phyloP scores from a whole-genome alignment of 1,284 basidiomycete genomes.

The Cyathus olla region DNA sequence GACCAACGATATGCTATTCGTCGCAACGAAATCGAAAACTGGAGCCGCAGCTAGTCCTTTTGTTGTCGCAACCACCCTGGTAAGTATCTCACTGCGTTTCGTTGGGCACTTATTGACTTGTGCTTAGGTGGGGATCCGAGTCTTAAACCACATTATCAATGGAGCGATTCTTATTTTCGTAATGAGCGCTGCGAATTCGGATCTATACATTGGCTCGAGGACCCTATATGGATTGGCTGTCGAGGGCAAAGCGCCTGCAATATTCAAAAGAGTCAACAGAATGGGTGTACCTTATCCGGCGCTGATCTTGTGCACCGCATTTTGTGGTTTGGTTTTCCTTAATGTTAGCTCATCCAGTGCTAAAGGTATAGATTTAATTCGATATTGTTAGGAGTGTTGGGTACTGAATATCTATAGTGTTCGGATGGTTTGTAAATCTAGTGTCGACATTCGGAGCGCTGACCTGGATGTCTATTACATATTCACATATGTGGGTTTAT shows the following conservation, averaged over 20 bases:
- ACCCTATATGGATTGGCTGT: slow-evolving; percentile 78
- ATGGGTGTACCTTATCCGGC: slow-evolving; percentile 71
- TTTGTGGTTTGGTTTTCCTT: slow-evolving; percentile 71
- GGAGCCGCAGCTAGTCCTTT: slow-evolving; percentile 84
- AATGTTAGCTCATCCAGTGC: slow-evolving; percentile 65
- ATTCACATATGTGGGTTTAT: slow-evolving; percentile 69
- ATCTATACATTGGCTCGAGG: slow-evolving; percentile 80
- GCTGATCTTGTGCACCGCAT: slow-evolving; percentile 64
- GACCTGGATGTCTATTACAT: slow-evolving; percentile 81
- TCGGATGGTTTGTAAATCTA: slow-evolving; percentile 79
- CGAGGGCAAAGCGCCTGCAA: slow-evolving; percentile 70
- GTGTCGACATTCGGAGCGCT: slow-evolving; percentile 78
- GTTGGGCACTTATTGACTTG: neutral
- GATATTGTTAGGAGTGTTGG: neutral
- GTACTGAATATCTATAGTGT: slow-evolving; percentile 51
- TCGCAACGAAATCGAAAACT: slow-evolving; percentile 67
- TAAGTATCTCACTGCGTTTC: slow-evolving; percentile 29
- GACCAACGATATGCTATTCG: slow-evolving; percentile 60
- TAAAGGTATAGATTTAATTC: slow-evolving; percentile 49
- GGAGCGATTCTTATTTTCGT: slow-evolving; percentile 82
- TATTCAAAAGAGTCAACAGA: slow-evolving; percentile 67
- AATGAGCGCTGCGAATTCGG: slow-evolving; percentile 79
- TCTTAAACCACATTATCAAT: slow-evolving; percentile 69
- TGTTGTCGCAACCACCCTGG: slow-evolving; percentile 67
- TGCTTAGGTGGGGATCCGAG: slow-evolving; percentile 72